Evolutionary conservation across 2,329 filamentous ascomycete species (phyloP).

Genomic region (Cladosporium sp.): DNA sequence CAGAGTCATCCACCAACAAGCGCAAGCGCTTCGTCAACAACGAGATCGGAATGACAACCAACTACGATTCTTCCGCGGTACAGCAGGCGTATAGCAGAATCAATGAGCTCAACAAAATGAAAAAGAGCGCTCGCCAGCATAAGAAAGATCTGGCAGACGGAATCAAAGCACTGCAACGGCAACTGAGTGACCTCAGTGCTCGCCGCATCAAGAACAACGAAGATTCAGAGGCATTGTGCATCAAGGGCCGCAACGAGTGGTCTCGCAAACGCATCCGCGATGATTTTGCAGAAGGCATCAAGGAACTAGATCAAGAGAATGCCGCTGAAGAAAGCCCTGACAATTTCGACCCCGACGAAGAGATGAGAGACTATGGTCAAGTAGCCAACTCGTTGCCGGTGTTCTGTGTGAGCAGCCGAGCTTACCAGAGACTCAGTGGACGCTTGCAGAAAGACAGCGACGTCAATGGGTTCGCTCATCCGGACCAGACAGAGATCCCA

Average conservation of each 20-base stretch:
- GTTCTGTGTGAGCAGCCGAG: constrained; percentile 61
- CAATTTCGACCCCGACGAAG: constrained; percentile 52
- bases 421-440: constrained; percentile 59
- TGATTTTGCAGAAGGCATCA: constrained; percentile 58
- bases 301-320: constrained; percentile 56
- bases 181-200: constrained; percentile 28
- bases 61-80: constrained; percentile 31
- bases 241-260: constrained; percentile 54
- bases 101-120: constrained; percentile 39
- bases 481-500: constrained; percentile 56
- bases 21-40: constrained; percentile 34
- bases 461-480: constrained; percentile 49
- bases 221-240: constrained; percentile 42
- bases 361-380: constrained; percentile 55
- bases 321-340: constrained; percentile 51
- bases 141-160: constrained; percentile 25
- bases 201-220: constrained; percentile 31
- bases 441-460: constrained; percentile 50
- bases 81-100: constrained; percentile 42
- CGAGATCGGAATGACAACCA: constrained; percentile 21
- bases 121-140: constrained; percentile 33
- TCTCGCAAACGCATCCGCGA: constrained; percentile 51
- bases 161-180: constrained; percentile 29
- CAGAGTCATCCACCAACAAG: constrained; percentile 35
- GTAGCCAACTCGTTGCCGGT: constrained; percentile 55